These are phyloP conservation scores for Exophiala sp. DNA, from an alignment of 2,329 filamentous ascomycete genomes.

Conservation along the genomic window DNA sequence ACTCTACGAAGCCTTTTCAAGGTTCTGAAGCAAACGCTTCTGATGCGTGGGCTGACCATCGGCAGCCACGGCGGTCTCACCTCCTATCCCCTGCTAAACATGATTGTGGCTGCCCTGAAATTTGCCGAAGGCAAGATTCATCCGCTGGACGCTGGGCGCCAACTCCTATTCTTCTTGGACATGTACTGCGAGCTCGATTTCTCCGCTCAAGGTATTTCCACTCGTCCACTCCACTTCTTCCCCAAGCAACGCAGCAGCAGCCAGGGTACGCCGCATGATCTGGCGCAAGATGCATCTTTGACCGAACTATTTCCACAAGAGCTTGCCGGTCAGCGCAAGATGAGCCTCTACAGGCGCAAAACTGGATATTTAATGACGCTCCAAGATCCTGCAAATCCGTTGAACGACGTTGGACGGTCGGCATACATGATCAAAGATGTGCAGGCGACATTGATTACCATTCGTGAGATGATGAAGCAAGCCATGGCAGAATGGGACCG, in stretches of 20 bases:
- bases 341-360: slow-evolving; percentile 6
- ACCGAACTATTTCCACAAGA: slow-evolving; percentile 14
- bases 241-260: slow-evolving; percentile 31
- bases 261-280: background rate
- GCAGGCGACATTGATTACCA: slow-evolving; percentile 37
- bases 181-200: slow-evolving; percentile 48
- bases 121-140: slow-evolving; percentile 36
- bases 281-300: background rate
- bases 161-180: slow-evolving; percentile 46
- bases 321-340: slow-evolving; percentile 9
- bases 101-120: slow-evolving; percentile 51
- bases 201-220: slow-evolving; percentile 43
- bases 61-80: slow-evolving; percentile 46
- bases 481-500: slow-evolving; percentile 21
- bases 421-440: slow-evolving; percentile 47
- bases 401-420: slow-evolving; percentile 51
- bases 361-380: slow-evolving; percentile 44
- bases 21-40: slow-evolving; percentile 46
- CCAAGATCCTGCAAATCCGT: slow-evolving; percentile 54
- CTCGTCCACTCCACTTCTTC: slow-evolving; percentile 45
- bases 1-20: slow-evolving; percentile 47
- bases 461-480: slow-evolving; percentile 16
- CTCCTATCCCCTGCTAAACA: slow-evolving; percentile 52
- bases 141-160: slow-evolving; percentile 34
- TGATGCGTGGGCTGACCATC: slow-evolving; percentile 46